Evolutionary conservation across 192 early-diverging fungal genomes (phyloP).

Genomic region (Entomortierella lignicola): DNA sequence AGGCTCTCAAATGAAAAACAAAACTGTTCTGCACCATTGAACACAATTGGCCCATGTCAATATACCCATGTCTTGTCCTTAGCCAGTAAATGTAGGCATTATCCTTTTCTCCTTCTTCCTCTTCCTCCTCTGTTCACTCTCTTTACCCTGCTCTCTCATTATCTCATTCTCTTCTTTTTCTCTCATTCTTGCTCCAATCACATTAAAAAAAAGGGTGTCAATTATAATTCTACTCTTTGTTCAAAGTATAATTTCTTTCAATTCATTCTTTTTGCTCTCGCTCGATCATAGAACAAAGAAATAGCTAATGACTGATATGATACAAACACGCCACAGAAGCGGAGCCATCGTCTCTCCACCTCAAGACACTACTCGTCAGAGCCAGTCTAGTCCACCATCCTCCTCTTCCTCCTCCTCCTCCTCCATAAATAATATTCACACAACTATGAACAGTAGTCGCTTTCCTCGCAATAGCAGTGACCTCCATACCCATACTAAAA

Average conservation of each 20-base stretch:
- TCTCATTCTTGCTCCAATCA: not conserved
- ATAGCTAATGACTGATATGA: slow-evolving; percentile 11
- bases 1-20: slow-evolving; percentile 22
- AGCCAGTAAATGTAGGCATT: not conserved
- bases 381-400: not conserved
- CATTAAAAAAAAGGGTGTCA: not conserved
- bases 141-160: not conserved
- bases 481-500: not conserved
- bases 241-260: slow-evolving; percentile 2
- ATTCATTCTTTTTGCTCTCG: not conserved
- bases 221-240: not conserved
- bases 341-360: slow-evolving; percentile 15
- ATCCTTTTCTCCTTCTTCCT: not conserved
- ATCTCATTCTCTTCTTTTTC: not conserved
- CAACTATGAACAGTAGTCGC: not conserved
- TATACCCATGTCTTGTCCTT: not conserved
- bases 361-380: not conserved
- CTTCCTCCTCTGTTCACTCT: not conserved
- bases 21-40: no score
- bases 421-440: not conserved
- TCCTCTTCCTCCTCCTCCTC: slow-evolving; percentile 3
- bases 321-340: slow-evolving; percentile 31
- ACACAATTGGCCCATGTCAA: no score
- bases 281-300: not conserved
- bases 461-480: not conserved